These are phyloP conservation scores for Phytophthora pini DNA, from an alignment of 352 stramenopile species.

Conservation along the genomic window DNA sequence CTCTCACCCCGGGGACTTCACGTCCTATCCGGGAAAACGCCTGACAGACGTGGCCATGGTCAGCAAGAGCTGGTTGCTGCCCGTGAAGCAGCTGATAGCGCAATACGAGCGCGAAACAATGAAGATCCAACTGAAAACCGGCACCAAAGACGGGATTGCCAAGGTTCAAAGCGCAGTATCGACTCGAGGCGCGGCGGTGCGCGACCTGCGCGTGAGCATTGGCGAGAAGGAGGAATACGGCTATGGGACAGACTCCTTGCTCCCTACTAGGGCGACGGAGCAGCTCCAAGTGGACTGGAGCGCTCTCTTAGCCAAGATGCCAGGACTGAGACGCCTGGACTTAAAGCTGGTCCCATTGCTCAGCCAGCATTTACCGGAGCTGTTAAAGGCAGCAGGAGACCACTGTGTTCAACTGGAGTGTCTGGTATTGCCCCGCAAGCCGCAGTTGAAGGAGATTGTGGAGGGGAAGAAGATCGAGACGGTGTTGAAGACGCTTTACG, in stretches of 20 bases:
- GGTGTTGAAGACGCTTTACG: constrained; percentile 19
- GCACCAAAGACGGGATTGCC: background rate
- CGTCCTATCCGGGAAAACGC: too few relatives aligned
- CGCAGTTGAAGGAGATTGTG: background rate
- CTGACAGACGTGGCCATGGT: constrained; percentile 9
- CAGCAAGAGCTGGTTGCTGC: constrained; percentile 3
- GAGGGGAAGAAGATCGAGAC: constrained; percentile 2
- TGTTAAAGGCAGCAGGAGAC: constrained; percentile 22
- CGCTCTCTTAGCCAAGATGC: constrained; percentile 10
- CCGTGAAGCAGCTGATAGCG: background rate
- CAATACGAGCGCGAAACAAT: constrained; percentile 5
- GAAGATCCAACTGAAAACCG: background rate
- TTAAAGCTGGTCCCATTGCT: constrained; percentile 21
- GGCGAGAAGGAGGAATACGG: background rate
- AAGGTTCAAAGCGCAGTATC: background rate
- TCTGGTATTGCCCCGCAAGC: constrained; percentile 14
- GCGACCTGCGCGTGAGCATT: constrained; percentile 3
- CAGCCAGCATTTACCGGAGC: constrained; percentile 13
- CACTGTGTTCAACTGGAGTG: constrained; percentile 23
- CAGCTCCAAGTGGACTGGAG: constrained; percentile 16
- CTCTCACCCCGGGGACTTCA: too few relatives aligned
- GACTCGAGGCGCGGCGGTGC: background rate
- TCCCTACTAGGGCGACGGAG: background rate
- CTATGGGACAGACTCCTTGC: background rate
- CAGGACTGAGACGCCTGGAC: constrained; percentile 17